Evolutionary conservation across 2,329 filamentous ascomycete genomes (phyloP).

Genomic region (Neofusicoccum parvum): DNA sequence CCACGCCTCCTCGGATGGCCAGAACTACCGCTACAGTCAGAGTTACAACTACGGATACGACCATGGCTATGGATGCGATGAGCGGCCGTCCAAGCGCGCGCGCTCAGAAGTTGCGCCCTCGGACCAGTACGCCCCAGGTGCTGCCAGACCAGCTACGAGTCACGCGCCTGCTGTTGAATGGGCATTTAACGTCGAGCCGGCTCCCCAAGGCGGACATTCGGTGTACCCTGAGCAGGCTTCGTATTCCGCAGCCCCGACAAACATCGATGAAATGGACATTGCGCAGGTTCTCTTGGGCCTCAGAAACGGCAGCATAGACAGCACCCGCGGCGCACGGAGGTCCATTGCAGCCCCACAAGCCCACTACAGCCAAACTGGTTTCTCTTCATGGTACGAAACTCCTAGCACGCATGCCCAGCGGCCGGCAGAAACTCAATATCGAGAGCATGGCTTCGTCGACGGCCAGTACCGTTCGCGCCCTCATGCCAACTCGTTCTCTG

Average conservation of each 20-base stretch:
- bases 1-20: constrained; percentile 41
- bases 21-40: constrained; percentile 15
- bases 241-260: not conserved
- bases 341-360: constrained; percentile 14
- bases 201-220: not conserved
- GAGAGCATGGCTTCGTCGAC: not conserved
- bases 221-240: not conserved
- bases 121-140: constrained; percentile 37
- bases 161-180: constrained; percentile 33
- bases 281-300: constrained; percentile 16
- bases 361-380: not conserved
- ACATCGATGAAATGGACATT: constrained; percentile 15
- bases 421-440: not conserved
- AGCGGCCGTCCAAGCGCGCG: constrained; percentile 61
- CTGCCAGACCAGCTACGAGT: constrained; percentile 50
- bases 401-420: not conserved
- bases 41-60: constrained; percentile 11
- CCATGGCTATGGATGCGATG: constrained; percentile 31
- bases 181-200: constrained; percentile 28
- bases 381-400: not conserved
- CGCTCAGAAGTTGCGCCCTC: constrained; percentile 60
- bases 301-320: constrained; percentile 17
- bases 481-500: constrained; percentile 1
- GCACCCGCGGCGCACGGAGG: constrained; percentile 1
- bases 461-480: not conserved